Base-by-base conservation (phyloP, 345 rosid species). In the Odontarrhena argentea region DNA sequence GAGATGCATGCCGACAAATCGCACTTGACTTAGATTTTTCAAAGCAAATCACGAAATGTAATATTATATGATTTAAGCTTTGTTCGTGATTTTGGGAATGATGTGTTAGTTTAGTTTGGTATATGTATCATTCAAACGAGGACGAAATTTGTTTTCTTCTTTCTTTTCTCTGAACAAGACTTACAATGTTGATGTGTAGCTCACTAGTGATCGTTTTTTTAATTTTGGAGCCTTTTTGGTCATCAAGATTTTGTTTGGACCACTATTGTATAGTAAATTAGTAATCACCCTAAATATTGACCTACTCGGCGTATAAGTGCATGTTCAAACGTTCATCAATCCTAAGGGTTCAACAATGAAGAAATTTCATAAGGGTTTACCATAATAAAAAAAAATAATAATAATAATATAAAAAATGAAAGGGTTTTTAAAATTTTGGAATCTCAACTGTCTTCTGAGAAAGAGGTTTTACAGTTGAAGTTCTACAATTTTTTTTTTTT, bases 1-100 rank as follows among this genome's bases (percentile, higher is more conserved):
- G 37, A 8, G 32, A 32, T 64, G 46, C 70, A 15, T 41, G 60
- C 40, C 70, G 60, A 64, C 58, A 62, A 55, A 54, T 46, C 57
- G 55, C 58, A 55, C 58, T 34, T 24, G 47, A 37, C 37, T 36
- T 55, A 7, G 7, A 7, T 62, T 10, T 35, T 54, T 30, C 36
- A 8, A 32, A 22, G 60, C 47, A 52, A 51, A 32, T 9, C 24
- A 46, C 55, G 35, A 46, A 24, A 12, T 44, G 15, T 11, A 45
- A 36, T 62, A 47, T 55, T 30, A 28, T 63, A 18, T 15, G 34
- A 15, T 11, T 15, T 9, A 36, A 13, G 42, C 15, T 62, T 62
- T 25, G 32, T 62, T 62, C 56, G 68, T 62, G 34, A 26, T 70
- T 53, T 70, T 41, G 22, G 55, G 8, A 36, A 35, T 52, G 30